These are phyloP conservation scores for Euphrasia arctica DNA, from an alignment of 305 asterid genomes.

Conservation along the genomic window DNA sequence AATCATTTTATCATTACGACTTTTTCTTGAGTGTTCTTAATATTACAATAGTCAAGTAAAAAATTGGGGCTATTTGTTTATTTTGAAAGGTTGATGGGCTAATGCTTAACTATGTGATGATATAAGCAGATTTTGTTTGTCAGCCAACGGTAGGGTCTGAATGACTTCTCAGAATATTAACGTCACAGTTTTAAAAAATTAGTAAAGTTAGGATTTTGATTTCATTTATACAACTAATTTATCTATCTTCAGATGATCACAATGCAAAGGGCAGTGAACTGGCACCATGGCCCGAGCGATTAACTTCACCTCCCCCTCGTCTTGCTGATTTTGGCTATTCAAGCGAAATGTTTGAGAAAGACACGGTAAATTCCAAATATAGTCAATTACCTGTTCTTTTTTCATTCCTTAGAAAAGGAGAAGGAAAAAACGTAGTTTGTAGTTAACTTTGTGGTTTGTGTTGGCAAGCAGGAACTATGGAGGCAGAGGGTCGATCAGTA, in stretches of 20 bases:
- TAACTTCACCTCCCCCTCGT: constrained; percentile 85
- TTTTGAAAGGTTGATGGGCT: too few relatives aligned
- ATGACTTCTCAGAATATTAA: too few relatives aligned
- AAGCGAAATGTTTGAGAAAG: constrained; percentile 67
- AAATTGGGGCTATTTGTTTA: too few relatives aligned
- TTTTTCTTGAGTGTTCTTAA: too few relatives aligned
- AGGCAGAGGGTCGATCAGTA: constrained; percentile 64
- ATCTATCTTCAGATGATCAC: constrained; percentile 37
- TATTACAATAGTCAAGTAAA: too few relatives aligned
- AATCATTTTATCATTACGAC: background rate
- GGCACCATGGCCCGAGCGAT: constrained; percentile 81
- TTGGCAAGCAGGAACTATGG: constrained; percentile 59
- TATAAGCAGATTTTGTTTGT: too few relatives aligned
- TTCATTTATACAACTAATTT: too few relatives aligned
- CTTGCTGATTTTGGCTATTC: constrained; percentile 87
- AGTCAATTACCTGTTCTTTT: background rate
- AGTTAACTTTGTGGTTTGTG: constrained; percentile 12
- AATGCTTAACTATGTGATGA: too few relatives aligned
- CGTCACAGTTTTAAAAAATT: too few relatives aligned
- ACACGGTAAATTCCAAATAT: constrained; percentile 41
- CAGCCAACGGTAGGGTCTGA: too few relatives aligned
- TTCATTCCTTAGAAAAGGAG: too few relatives aligned
- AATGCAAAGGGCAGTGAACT: constrained; percentile 61
- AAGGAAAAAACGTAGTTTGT: constrained; percentile 1
- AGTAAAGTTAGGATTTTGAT: too few relatives aligned